Base-by-base conservation (phyloP, 176 grass and related monocot species). In the Tillandsia leiboldiana region DNA sequence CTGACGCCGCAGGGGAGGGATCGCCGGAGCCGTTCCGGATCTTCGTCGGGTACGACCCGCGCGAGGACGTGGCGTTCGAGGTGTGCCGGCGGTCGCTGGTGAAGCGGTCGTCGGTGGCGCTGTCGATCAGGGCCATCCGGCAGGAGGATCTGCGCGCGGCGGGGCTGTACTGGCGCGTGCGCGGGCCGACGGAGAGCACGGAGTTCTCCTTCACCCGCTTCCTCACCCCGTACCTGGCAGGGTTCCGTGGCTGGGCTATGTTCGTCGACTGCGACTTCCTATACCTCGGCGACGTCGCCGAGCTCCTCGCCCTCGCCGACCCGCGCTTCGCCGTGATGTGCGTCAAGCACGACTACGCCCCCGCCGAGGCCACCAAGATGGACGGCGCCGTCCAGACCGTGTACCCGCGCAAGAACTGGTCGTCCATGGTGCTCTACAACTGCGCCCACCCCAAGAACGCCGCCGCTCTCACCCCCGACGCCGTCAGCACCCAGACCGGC, bases 381-480 rank as follows among this genome's bases (percentile, higher is more conserved):
- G 93, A 97, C 73, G 89, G 84, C 70, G 89, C 77, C 59, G 75
- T 90, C 62, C 93, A 97, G 86, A 90, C 83, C 11, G 48, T 47
- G 48, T 97, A 92, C 81, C 93, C 81, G 65, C 86, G 93, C 64
- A 97, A 97, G 89, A 97, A 92, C 81, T 97, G 93, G 93, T 96
- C 93, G 11, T 92, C 88, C 51, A 89, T 97, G 86, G 82, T 97
- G 79, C 73, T 97, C 70, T 87, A 83, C 83, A 92, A 92, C 71
- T 97, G 86, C 77, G 81, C 28, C 28, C 89, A 97, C 78, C 93
- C 81, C 57, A 92, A 97, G 89, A 97, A 97, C 78, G 18, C 14
- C 14, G 81, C 65, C 27, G 71, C 78, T 24, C 94, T 97, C 68
- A 92, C 81, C 10, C 89, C 94, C 8, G 79, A 97, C 8, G 83